phyloP scores from a whole-genome alignment of 129 eudicot species.

The Chrysanthemum seticuspe region DNA sequence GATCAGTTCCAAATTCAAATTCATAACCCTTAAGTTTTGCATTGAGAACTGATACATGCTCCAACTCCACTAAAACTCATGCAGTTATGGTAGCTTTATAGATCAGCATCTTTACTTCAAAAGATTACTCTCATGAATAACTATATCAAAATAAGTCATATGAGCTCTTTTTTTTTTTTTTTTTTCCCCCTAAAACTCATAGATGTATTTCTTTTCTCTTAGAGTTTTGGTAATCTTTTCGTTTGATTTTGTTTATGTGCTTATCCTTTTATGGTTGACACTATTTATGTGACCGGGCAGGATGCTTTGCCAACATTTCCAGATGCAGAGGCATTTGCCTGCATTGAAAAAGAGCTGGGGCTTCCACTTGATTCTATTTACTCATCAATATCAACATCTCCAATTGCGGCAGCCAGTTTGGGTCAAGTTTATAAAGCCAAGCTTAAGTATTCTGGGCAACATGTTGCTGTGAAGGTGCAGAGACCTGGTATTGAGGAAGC shows the following conservation, averaged over 20 bases:
- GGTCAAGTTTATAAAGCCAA: constrained; percentile 97
- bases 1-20: not conserved
- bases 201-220: not conserved
- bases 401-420: constrained; percentile 97
- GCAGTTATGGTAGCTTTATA: constrained; percentile 2
- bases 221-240: not conserved
- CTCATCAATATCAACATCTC: constrained; percentile 81
- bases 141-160: constrained; percentile 11
- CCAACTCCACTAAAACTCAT: not conserved
- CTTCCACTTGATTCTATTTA: constrained; percentile 72
- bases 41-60: not conserved
- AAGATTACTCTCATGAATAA: not conserved
- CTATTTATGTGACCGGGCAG: constrained; percentile 38
- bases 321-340: constrained; percentile 83
- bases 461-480: constrained; percentile 98
- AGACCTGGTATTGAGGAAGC: constrained; percentile 97
- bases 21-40: not conserved
- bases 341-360: constrained; percentile 89
- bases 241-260: not conserved
- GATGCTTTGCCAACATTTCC: constrained; percentile 98
- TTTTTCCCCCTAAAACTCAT: not conserved
- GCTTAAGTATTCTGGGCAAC: constrained; percentile 72
- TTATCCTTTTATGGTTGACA: not conserved
- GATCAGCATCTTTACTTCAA: constrained; percentile 13
- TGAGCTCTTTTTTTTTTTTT: not conserved